Percentiles rank a stretch among this genome's conserved stretches.
Conservation (phyloP, 305 asterid species). For the Plantago rigida region DNA sequence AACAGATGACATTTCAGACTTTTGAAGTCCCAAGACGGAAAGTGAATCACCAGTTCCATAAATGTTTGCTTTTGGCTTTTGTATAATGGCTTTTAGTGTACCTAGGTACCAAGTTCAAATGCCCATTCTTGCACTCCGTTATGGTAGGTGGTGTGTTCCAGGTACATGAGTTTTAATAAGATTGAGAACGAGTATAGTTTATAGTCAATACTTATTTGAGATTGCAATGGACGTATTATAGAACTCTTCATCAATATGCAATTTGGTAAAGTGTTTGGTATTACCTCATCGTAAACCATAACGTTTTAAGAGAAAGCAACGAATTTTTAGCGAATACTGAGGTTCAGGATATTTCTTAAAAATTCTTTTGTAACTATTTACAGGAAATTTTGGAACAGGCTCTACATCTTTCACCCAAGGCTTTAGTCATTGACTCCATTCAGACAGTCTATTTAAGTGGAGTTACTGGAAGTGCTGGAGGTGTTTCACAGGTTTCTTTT, state of each 20-base stretch:
- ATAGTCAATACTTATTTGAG: no score
- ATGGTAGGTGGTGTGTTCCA: no score
- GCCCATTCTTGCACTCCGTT: no score
- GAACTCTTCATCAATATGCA: no score
- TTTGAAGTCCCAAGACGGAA: slow-evolving; percentile 4
- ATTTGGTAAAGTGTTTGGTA: no score
- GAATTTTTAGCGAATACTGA: background rate
- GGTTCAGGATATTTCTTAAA: background rate
- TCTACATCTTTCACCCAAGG: slow-evolving; percentile 55
- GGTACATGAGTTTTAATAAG: no score
- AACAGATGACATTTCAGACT: slow-evolving; percentile 3
- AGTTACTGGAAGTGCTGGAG: slow-evolving; percentile 82
- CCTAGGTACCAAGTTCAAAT: background rate
- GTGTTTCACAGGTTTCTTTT: slow-evolving; percentile 56
- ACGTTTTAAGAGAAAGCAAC: no score
- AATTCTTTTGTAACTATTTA: slow-evolving; percentile 12
- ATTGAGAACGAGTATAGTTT: no score
- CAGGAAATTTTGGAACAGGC: slow-evolving; percentile 85
- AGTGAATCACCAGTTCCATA: background rate
- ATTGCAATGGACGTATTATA: no score
- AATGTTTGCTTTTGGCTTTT: slow-evolving; percentile 12
- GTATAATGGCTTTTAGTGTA: slow-evolving; percentile 5
- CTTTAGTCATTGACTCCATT: slow-evolving; percentile 74
- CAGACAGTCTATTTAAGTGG: slow-evolving; percentile 80
- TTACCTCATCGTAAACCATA: no score